These are phyloP conservation scores for Aureobasidium namibiae DNA, from an alignment of 2,329 filamentous ascomycete species.

Conservation along the genomic window DNA sequence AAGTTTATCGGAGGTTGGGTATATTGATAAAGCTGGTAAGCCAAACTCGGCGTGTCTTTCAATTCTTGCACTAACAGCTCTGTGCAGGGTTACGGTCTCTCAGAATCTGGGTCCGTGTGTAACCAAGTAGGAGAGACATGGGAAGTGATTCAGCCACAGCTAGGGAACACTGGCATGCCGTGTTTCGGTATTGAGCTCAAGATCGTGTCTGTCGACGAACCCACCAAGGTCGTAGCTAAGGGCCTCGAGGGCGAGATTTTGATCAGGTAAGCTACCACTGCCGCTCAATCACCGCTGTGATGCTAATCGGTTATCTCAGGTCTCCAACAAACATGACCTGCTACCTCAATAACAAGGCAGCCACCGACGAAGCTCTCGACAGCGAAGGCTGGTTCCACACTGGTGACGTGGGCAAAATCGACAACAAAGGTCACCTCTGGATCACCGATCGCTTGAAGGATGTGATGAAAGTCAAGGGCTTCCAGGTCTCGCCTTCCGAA, in stretches of 20 bases:
- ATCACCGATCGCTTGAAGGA: constrained; percentile 29
- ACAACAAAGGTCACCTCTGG: constrained; percentile 22
- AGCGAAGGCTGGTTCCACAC: constrained; percentile 19
- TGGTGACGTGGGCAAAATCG: constrained; percentile 34
- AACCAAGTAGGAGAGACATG: constrained; percentile 11
- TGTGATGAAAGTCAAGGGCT: constrained; percentile 28
- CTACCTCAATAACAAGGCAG: constrained; percentile 27
- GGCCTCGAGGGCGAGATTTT: constrained; percentile 22
- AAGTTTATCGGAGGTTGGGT: constrained; percentile 5
- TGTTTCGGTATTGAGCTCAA: constrained; percentile 8
- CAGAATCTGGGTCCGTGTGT: constrained; percentile 7
- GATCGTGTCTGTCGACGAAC: constrained; percentile 10
- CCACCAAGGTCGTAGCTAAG: constrained; percentile 24
- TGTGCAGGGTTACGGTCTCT: not conserved
- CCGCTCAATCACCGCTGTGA: not conserved
- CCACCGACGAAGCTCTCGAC: constrained; percentile 19
- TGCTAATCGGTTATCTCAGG: constrained; percentile 19
- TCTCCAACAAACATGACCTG: constrained; percentile 14
- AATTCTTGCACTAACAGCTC: constrained; percentile 18
- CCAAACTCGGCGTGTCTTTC: not conserved
- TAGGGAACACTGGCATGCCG: constrained; percentile 9
- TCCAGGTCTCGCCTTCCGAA: constrained; percentile 28
- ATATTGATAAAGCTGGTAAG: constrained; percentile 21
- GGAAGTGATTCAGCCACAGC: constrained; percentile 7
- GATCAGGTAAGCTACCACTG: not conserved